Evolutionary conservation across 441 rosid genomes (phyloP).

Genomic region (Arabidopsis hybrid): DNA sequence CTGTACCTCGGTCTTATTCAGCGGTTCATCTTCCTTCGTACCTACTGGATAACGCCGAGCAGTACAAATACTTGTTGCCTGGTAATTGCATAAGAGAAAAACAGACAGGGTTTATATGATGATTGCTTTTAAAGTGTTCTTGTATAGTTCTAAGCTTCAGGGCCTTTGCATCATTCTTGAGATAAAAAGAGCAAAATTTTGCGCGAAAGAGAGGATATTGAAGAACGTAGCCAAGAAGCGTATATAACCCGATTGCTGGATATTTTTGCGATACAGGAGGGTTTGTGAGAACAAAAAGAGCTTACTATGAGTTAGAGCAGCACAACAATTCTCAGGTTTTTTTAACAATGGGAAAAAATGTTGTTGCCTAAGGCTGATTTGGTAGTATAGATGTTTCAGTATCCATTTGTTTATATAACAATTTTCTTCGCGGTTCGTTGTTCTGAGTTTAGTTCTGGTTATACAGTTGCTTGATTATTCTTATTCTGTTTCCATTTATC

Average conservation of each 20-base stretch:
- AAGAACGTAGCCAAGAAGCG: constrained; percentile 10
- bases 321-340: constrained; percentile 54
- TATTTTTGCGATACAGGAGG: constrained; percentile 35
- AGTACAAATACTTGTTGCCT: constrained; percentile 78
- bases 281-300: constrained; percentile 42
- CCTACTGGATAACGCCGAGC: constrained; percentile 67
- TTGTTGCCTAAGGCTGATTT: constrained; percentile 45
- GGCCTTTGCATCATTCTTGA: constrained; percentile 13
- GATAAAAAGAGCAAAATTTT: constrained; percentile 13
- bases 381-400: constrained; percentile 36
- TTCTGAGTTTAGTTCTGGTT: constrained; percentile 21
- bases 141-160: constrained; percentile 39
- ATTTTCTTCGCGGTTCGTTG: constrained; percentile 10
- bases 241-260: constrained; percentile 34
- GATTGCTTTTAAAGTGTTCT: constrained; percentile 29
- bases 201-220: constrained; percentile 8
- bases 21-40: constrained; percentile 80
- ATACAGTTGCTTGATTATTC: constrained; percentile 39
- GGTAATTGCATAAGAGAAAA: constrained; percentile 81
- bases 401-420: constrained; percentile 31
- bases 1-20: constrained; percentile 75
- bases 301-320: constrained; percentile 39
- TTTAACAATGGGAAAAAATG: constrained; percentile 56
- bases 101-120: constrained; percentile 46
- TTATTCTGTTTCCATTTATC: constrained; percentile 9